Base-by-base conservation (phyloP, 148 eudicot genomes). In the Limonium bicolor region DNA sequence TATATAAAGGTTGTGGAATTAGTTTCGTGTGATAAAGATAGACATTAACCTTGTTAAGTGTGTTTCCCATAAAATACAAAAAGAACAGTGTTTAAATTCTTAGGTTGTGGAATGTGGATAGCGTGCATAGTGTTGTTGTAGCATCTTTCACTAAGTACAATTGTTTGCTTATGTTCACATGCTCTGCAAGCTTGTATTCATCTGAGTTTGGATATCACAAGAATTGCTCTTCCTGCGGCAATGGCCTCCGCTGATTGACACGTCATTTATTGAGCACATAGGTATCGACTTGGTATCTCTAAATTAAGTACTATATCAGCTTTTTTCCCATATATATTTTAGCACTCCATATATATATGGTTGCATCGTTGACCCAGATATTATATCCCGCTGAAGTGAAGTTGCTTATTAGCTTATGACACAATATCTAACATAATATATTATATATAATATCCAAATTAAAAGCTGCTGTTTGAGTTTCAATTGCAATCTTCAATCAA, bases 401-500 rank as follows among this genome's bases (percentile, higher is more conserved):
- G n/a, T n/a, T n/a, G n/a, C n/a, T n/a, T n/a, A n/a, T n/a, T n/a
- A n/a, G n/a, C n/a, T n/a, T n/a, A n/a, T n/a, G n/a, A n/a, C n/a
- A n/a, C n/a, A n/a, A n/a, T n/a, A n/a, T 37, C 20, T 14, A 6
- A 37, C 23, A 46, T 27, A 17, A 29, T 27, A 25, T 29, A 10
- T 21, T 2, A 1, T 32, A 11, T 5, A 7, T 3, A 18, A 14
- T 13, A 28, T 24, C 19, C 11, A 50, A 17, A n/a, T 12, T 7
- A 9, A 7, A 7, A 21, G 95, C 95, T 22, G 99, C 93, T 4
- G 99, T 90, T 12, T 93, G 95, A 42, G 94, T 81, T 37, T 59
- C 97, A 14, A 90, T 90, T 54, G 97, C 97, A 4, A 66, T 90
- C 23, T 84, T 90, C 65, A 90, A 90, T 51, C 97, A 90, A 73